A percentile compares a stretch with the other conserved stretches of the same genome.
Conservation (phyloP, 495 filamentous ascomycete genomes). For the Penicillium coprophilum region DNA sequence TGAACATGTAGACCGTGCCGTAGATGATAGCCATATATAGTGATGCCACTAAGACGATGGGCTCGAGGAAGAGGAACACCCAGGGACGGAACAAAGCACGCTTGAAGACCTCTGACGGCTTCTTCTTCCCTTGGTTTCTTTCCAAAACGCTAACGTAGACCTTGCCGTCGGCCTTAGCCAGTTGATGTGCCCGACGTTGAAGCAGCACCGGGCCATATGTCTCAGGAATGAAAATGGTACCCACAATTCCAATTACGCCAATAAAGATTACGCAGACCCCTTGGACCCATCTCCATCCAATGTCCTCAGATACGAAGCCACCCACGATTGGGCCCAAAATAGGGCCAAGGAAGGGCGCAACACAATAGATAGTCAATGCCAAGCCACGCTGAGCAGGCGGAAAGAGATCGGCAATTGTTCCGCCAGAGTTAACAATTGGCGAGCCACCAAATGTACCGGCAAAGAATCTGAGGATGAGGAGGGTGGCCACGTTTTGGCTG, state of each 20-base stretch:
- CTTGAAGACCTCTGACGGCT: not conserved
- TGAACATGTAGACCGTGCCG: conserved; percentile 57
- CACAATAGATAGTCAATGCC: conserved; percentile 52
- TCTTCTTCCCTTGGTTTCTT: not conserved
- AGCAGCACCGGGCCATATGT: conserved; percentile 59
- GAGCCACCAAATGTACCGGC: conserved; percentile 60
- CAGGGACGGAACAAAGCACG: not conserved
- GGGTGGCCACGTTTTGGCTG: conserved; percentile 20
- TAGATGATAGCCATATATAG: not conserved
- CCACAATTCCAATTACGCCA: conserved; percentile 17
- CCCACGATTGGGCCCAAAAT: conserved; percentile 50
- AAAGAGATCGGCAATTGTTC: conserved; percentile 62
- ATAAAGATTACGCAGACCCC: conserved; percentile 12
- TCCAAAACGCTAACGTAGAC: not conserved
- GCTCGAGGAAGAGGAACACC: not conserved
- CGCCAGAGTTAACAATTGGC: conserved; percentile 56
- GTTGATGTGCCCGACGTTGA: not conserved
- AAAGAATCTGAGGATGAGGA: conserved; percentile 63
- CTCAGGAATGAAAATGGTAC: conserved; percentile 50
- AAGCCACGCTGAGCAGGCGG: conserved; percentile 51
- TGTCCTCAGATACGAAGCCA: conserved; percentile 47
- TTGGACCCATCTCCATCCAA: conserved; percentile 51
- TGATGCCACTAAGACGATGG: not conserved
- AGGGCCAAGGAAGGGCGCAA: conserved; percentile 59
- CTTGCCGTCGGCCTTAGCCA: not conserved